Percentiles rank a stretch among this genome's conserved stretches.
Conservation (phyloP, 2,329 filamentous ascomycete species). For the Penicillium brasilianum region DNA sequence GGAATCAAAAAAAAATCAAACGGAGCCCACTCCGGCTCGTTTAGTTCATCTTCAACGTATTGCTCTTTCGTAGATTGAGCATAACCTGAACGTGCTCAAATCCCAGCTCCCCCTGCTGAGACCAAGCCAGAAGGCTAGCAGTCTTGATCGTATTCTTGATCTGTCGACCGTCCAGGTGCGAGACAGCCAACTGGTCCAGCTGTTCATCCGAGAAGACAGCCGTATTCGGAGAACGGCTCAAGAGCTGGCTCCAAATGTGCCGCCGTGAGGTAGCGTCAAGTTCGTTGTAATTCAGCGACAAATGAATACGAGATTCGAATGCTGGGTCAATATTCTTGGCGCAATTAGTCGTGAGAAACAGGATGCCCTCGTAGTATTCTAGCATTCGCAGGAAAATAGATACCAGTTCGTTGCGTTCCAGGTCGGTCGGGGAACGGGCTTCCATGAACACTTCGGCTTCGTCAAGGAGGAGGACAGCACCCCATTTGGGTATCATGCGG, state of each 20-base stretch:
- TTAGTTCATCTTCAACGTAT: background rate
- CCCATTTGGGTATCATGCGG: conserved; percentile 57
- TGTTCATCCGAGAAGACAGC: conserved; percentile 27
- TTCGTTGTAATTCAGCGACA: conserved; percentile 46
- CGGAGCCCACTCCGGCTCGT: background rate
- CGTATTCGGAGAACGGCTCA: conserved; percentile 32
- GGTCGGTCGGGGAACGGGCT: conserved; percentile 46
- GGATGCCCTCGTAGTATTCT: conserved; percentile 46
- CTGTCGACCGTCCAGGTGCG: conserved; percentile 42
- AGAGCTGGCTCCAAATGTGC: conserved; percentile 54
- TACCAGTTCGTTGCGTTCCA: conserved; percentile 54
- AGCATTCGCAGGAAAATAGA: conserved; percentile 42
- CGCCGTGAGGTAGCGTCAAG: conserved; percentile 43
- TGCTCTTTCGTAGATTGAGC: conserved; percentile 21
- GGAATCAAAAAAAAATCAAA: no score
- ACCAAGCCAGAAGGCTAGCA: conserved; percentile 46
- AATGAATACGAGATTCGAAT: conserved; percentile 54
- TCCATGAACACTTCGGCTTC: conserved; percentile 48
- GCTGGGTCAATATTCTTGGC: conserved; percentile 57
- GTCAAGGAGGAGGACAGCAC: conserved; percentile 58
- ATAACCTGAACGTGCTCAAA: conserved; percentile 31
- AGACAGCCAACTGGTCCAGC: conserved; percentile 30
- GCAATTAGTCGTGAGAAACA: conserved; percentile 59
- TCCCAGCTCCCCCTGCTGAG: conserved; percentile 22
- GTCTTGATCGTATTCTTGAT: conserved; percentile 55